Evolutionary conservation across 1,284 basidiomycete species (phyloP), one percentile per base, ranked within the genome.

Genomic region (Leucocoprinus gongylophorus): DNA sequence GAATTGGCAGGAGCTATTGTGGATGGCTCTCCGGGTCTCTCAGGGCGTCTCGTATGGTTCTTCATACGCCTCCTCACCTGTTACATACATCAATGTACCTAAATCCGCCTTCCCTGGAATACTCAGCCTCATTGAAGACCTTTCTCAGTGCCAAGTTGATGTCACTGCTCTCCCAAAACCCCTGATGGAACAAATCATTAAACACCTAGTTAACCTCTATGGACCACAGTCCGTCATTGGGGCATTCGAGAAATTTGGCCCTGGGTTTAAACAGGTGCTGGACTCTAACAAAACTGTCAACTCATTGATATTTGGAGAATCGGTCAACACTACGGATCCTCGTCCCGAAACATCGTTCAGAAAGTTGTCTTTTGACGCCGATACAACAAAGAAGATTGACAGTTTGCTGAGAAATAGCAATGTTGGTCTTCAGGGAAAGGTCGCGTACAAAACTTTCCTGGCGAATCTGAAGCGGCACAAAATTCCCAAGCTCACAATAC

Each of bases 401-500:
- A 54, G 56, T 12, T 23, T 57, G n/a, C 45, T 59, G 26, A 57
- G 18, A 69, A 69, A 13, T 68, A 67, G 52, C 26, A 50, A 6
- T 50, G 63, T 26, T 68, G 71, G 59, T 46, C 61, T 41, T 37
- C 55, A 12, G 65, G 61, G 12, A 29, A 69, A 44, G 12, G 41
- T 55, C 9, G 71, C 69, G 2, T 70, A 67, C 50, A 30, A 41
- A 2, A 50, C 63, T 26, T 68, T 73, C 57, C 48, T 62, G 46
- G 35, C 55, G 5, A 67, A 61, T 5, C 30, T 72, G 28, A 41
- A 59, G 33, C 17, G 26, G 7, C 28, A 39, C 23, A 56, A 56
- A 9, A 70, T 73, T n/a, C 62, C 73, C 5, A 76, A 76, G 51
- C 83, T 87, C 0, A 66, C 71, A n/a, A 71, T 79, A 1, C 64